phyloP scores from a whole-genome alignment of 768 basidiomycete species.

The Strobilomyces dryophilus region DNA sequence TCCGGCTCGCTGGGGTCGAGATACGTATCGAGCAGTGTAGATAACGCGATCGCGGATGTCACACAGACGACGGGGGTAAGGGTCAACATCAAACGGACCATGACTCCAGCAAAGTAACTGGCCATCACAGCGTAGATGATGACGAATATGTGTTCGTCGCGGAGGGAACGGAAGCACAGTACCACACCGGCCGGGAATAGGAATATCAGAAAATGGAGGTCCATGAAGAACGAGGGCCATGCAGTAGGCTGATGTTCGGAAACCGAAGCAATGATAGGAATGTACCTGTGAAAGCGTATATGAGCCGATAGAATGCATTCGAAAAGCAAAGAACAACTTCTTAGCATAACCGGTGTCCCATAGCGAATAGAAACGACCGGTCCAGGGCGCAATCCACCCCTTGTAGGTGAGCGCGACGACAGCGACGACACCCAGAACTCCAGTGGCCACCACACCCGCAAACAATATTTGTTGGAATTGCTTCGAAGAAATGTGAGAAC shows the following conservation, averaged over 20 bases:
- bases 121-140: constrained; percentile 96
- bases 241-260: constrained; percentile 99
- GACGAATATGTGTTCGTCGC: constrained; percentile 97
- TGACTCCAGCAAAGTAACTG: constrained; percentile 98
- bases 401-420: constrained; percentile 84
- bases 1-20: constrained; percentile 79
- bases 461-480: constrained; percentile 86
- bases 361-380: constrained; percentile 98
- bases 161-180: constrained; percentile 88
- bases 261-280: constrained; percentile 98
- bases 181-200: constrained; percentile 95
- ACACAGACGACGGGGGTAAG: constrained; percentile 97
- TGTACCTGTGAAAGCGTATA: constrained; percentile 53
- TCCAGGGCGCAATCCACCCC: constrained; percentile 98
- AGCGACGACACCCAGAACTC: constrained; percentile 65
- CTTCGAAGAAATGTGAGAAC: constrained; percentile 84
- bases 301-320: background rate
- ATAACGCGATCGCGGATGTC: constrained; percentile 85
- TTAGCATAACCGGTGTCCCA: constrained; percentile 99
- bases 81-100: constrained; percentile 98
- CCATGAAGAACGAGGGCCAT: constrained; percentile 99
- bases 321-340: constrained; percentile 51
- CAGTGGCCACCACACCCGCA: constrained; percentile 61
- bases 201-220: constrained; percentile 96
- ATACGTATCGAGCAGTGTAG: constrained; percentile 83